Base-by-base conservation (phyloP, 1,284 basidiomycete species). In the Marasmius sp. region DNA sequence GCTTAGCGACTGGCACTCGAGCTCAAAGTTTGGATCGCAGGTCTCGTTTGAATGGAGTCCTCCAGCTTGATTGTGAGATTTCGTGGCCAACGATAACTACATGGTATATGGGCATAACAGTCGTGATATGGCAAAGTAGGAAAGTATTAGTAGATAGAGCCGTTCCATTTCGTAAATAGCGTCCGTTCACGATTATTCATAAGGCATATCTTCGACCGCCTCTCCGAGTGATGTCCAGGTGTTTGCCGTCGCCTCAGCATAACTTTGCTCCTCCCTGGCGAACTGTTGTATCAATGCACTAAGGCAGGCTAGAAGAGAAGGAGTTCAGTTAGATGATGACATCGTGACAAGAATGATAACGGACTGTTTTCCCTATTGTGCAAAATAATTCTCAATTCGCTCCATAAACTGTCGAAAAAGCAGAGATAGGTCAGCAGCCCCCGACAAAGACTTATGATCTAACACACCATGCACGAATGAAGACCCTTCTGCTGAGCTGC, bases 361-460 rank as follows among this genome's bases (percentile, higher is more conserved):
- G 20, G 81, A 0, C 90, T 83, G 65, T 94, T 93, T 76, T 96
- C 94, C 48, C 91, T 80, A 69, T 95, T 94, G 74, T 96, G 94
- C 56, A 95, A 77, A 34, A 96, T 88, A 2, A 95, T 90, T 12
- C 92, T 86, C 14, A 96, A 80, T 74, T 97, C 94, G 68, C 95
- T 92, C 94, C 94, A 97, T 84, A 96, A 85, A 66, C 94, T 93
- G 61, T 58, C n/a, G 18, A 49, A 52, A 27, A 2, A 27, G 27
- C 5, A 27, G 27, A 20, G 47, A 61, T 34, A 66, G 7, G 47
- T 48, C 54, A 63, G 45, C 22, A 64, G 56, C 61, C 43, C 41
- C 2, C 53, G 33, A 20, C 34, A 33, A n/a, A n/a, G 41, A 33
- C 57, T 43, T 52, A 39, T 43, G 52, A 36, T 63, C 27, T 48